Evolutionary conservation across 352 stramenopile species (phyloP).

Genomic region (Phytophthora meadii): DNA sequence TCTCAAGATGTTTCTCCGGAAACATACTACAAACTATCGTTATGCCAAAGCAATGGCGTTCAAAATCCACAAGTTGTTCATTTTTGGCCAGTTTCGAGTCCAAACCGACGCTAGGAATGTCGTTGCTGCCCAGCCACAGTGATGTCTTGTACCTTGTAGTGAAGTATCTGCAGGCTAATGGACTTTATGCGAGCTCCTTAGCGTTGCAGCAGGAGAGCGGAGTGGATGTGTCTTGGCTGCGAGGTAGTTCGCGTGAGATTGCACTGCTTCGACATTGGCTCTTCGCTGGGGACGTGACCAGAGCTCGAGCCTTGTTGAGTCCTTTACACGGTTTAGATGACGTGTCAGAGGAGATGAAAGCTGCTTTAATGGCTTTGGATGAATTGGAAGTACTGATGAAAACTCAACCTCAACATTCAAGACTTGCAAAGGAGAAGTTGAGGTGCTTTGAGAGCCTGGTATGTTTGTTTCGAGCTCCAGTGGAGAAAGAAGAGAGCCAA

Average conservation of each 20-base stretch:
- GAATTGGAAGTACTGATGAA: slow-evolving; percentile 51
- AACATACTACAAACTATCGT: slow-evolving; percentile 40
- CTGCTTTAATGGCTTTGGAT: slow-evolving; percentile 32
- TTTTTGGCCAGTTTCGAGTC: slow-evolving; percentile 11
- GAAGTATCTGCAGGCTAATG: slow-evolving; percentile 50
- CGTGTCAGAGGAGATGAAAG: slow-evolving; percentile 20
- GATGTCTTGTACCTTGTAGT: slow-evolving; percentile 66
- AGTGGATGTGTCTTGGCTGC: slow-evolving; percentile 66
- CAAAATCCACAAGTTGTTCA: background rate
- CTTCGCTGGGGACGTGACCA: slow-evolving; percentile 51
- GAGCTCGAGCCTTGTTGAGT: slow-evolving; percentile 45
- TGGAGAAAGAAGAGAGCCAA: slow-evolving; percentile 44
- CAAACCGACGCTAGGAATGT: slow-evolving; percentile 27
- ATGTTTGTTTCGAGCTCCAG: slow-evolving; percentile 48
- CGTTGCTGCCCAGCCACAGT: slow-evolving; percentile 13
- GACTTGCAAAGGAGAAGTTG: slow-evolving; percentile 46
- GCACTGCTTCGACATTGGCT: slow-evolving; percentile 61
- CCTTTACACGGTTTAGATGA: slow-evolving; percentile 38
- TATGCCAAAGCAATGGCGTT: slow-evolving; percentile 33
- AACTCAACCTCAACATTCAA: slow-evolving; percentile 16
- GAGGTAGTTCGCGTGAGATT: slow-evolving; percentile 52
- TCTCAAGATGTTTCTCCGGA: slow-evolving; percentile 17
- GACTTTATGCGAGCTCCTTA: slow-evolving; percentile 48
- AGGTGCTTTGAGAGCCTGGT: slow-evolving; percentile 56
- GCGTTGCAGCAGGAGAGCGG: slow-evolving; percentile 62